Conservation (phyloP, 108 stramenopile species). For the Nannochloropsis granulata region DNA sequence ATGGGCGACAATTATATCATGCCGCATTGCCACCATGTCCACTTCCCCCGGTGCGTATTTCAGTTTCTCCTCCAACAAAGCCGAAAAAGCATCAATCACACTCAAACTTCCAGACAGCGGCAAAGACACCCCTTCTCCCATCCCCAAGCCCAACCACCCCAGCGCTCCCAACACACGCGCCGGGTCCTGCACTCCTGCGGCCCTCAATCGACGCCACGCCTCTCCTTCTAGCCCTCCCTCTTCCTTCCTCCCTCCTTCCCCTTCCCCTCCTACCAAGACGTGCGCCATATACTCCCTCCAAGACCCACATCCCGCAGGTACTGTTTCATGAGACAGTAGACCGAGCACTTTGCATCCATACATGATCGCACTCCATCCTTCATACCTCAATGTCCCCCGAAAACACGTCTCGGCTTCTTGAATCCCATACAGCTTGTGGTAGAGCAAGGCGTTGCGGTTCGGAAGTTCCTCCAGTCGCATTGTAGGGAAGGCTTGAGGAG, state of each 20-base stretch:
- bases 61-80: slow-evolving; percentile 1
- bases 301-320: neutral
- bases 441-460: slow-evolving; percentile 57
- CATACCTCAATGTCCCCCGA: slow-evolving; percentile 65
- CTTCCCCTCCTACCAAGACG: neutral
- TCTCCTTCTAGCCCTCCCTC: neutral
- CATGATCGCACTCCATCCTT: slow-evolving; percentile 50
- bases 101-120: neutral
- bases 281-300: neutral
- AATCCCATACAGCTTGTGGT: slow-evolving; percentile 54
- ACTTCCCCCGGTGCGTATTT: neutral
- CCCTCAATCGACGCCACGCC: neutral
- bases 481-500: slow-evolving; percentile 35
- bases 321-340: slow-evolving; percentile 15
- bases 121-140: neutral
- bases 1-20: neutral
- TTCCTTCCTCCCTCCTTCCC: neutral
- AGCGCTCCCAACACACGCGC: neutral
- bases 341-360: slow-evolving; percentile 46
- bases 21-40: slow-evolving; percentile 15
- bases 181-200: neutral
- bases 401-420: slow-evolving; percentile 46
- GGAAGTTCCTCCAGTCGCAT: slow-evolving; percentile 57
- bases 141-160: neutral
- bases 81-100: slow-evolving; percentile 1